Conservation (phyloP, 495 filamentous ascomycete genomes). For the Talaromyces proteolyticus region DNA sequence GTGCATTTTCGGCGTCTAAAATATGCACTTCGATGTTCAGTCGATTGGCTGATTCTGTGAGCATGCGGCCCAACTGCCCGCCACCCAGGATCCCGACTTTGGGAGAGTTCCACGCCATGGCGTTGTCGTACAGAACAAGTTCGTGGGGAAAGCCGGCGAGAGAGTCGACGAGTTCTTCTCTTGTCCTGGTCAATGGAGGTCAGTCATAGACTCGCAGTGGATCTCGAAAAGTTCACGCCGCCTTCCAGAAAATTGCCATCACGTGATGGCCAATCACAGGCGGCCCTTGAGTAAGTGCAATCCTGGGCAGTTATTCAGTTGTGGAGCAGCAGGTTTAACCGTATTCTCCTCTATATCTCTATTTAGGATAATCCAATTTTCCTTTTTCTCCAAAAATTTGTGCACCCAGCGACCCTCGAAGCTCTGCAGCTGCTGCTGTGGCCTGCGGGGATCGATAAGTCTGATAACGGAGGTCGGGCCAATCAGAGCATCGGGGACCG, state of each 20-base stretch:
- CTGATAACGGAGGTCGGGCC: constrained; percentile 13
- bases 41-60: constrained; percentile 85
- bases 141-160: too few relatives aligned
- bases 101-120: constrained; percentile 41
- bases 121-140: too few relatives aligned
- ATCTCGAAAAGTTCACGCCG: not conserved
- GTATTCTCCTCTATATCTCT: too few relatives aligned
- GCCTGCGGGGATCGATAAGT: not conserved
- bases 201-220: not conserved
- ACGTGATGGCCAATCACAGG: not conserved
- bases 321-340: too few relatives aligned
- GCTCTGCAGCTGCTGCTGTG: not conserved
- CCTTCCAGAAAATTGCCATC: not conserved
- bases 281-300: too few relatives aligned
- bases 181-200: not conserved
- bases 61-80: constrained; percentile 91
- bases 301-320: too few relatives aligned
- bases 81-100: constrained; percentile 65
- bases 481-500: too few relatives aligned
- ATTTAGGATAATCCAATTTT: too few relatives aligned
- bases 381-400: too few relatives aligned
- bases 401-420: too few relatives aligned
- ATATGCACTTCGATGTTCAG: constrained; percentile 76
- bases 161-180: not conserved
- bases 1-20: constrained; percentile 72